phyloP scores from a whole-genome alignment of 2,329 filamentous ascomycete species.

The Berkeleyomyces basicola region DNA sequence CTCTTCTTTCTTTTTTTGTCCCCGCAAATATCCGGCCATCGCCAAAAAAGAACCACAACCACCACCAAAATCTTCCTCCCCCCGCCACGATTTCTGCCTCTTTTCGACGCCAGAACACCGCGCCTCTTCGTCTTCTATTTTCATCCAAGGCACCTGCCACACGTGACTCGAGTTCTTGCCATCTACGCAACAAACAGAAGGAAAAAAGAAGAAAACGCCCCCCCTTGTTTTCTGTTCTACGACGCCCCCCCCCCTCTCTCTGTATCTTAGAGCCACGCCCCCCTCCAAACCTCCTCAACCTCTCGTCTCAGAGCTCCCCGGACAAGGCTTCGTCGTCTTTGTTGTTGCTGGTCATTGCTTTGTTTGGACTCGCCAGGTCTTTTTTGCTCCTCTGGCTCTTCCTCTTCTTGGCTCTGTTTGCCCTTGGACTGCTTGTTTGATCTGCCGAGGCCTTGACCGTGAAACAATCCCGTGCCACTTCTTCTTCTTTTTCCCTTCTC shows the following conservation, averaged over 20 bases:
- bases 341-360: constrained; percentile 8
- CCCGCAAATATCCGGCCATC: background rate
- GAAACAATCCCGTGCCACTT: background rate
- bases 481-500: background rate
- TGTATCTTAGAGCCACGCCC: constrained; percentile 1
- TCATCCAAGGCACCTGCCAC: background rate
- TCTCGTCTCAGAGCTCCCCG: background rate
- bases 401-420: background rate
- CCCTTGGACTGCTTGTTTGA: constrained; percentile 2
- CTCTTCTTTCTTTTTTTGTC: background rate
- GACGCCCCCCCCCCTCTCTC: background rate
- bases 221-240: background rate
- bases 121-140: background rate
- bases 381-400: background rate
- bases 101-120: background rate
- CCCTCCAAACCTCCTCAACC: background rate
- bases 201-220: too few species aligned
- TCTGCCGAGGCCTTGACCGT: background rate
- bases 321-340: background rate
- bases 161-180: background rate
- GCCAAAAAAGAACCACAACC: background rate
- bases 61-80: background rate
- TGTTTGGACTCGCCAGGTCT: constrained; percentile 1
- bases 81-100: background rate
- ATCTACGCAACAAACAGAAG: background rate